phyloP scores from a whole-genome alignment of 1,284 basidiomycete genomes.

The Neotropicomus parvogracilis region DNA sequence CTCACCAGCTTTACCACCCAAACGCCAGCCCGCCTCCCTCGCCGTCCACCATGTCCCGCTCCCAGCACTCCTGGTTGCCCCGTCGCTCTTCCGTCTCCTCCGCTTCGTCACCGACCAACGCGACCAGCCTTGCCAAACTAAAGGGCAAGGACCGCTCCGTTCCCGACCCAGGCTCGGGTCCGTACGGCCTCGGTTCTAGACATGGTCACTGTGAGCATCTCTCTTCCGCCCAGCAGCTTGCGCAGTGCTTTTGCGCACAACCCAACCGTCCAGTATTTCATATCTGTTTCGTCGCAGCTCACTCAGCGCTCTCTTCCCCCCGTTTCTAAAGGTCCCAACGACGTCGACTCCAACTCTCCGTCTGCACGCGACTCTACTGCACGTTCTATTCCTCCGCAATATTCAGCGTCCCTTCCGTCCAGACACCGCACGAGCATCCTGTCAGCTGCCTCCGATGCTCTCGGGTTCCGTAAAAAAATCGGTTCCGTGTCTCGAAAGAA shows the following conservation, averaged over 20 bases:
- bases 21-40: neutral
- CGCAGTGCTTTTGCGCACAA: too few species aligned
- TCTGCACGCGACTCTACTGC: constrained; percentile 14
- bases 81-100: constrained; percentile 19
- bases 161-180: constrained; percentile 4
- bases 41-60: constrained; percentile 12
- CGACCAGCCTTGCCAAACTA: neutral
- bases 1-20: constrained; percentile 15
- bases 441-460: constrained; percentile 52
- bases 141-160: constrained; percentile 20
- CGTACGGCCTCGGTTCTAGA: constrained; percentile 2
- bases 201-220: constrained; percentile 16
- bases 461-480: constrained; percentile 46
- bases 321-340: constrained; percentile 20
- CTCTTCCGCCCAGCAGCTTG: neutral
- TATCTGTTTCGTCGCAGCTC: constrained; percentile 5
- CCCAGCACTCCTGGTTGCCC: constrained; percentile 22
- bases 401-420: constrained; percentile 12
- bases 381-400: constrained; percentile 1
- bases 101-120: neutral
- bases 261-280: neutral
- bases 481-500: constrained; percentile 43
- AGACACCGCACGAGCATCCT: constrained; percentile 47
- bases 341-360: constrained; percentile 10
- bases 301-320: neutral